Evolutionary conservation across 108 stramenopile species (phyloP).

Genomic region (Skeletonema grethae): DNA sequence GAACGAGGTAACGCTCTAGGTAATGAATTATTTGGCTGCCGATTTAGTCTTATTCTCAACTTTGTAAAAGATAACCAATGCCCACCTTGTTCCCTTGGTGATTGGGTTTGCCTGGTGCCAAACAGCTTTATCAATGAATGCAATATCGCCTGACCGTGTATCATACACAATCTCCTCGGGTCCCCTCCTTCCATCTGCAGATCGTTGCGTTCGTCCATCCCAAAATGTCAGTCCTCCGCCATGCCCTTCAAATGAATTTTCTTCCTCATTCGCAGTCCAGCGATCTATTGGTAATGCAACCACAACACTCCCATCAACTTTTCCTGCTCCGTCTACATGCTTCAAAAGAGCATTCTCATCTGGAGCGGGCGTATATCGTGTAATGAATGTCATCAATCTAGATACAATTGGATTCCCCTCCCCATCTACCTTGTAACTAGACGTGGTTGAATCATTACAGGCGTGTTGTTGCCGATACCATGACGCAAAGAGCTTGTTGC

Average conservation of each 20-base stretch:
- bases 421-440: conserved; percentile 27
- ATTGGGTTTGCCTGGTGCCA: conserved; percentile 92
- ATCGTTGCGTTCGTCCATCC: conserved; percentile 63
- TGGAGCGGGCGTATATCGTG: conserved; percentile 86
- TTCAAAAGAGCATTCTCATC: conserved; percentile 88
- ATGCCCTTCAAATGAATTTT: conserved; percentile 75
- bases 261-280: conserved; percentile 73
- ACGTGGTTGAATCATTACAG: conserved; percentile 52
- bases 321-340: conserved; percentile 91
- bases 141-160: conserved; percentile 84
- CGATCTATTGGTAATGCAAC: conserved; percentile 86
- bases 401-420: conserved; percentile 41
- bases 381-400: conserved; percentile 90
- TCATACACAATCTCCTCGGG: conserved; percentile 78
- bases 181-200: conserved; percentile 19
- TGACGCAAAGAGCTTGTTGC: conserved; percentile 69
- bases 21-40: no score
- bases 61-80: conserved; percentile 88
- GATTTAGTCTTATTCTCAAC: conserved; percentile 27
- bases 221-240: conserved; percentile 89
- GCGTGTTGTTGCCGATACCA: conserved; percentile 90
- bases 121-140: conserved; percentile 83
- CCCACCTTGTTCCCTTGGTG: conserved; percentile 89
- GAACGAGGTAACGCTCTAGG: no score
- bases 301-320: conserved; percentile 85